Evolutionary conservation across 169 alveolate genomes (phyloP).

Genomic region (Plasmodium yoelii): DNA sequence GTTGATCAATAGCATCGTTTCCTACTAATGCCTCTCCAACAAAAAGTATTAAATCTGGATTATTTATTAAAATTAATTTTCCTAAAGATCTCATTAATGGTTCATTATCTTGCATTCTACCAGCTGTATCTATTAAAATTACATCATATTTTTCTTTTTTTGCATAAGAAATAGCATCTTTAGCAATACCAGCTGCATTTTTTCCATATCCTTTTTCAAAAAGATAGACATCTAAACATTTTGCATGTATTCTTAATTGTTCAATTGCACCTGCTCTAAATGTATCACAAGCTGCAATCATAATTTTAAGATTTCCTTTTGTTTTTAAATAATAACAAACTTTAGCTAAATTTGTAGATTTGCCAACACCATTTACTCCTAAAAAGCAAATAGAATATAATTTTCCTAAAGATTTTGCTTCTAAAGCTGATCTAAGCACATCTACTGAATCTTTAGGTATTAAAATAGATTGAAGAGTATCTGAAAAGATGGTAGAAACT

Average conservation of each 20-base stretch:
- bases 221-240: constrained; percentile 95
- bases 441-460: constrained; percentile 93
- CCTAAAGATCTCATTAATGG: constrained; percentile 98
- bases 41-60: constrained; percentile 97
- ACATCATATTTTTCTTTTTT: constrained; percentile 94
- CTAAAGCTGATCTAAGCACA: constrained; percentile 91
- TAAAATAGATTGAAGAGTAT: constrained; percentile 89
- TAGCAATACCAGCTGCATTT: constrained; percentile 98
- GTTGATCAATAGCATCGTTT: constrained; percentile 99
- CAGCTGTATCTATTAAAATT: constrained; percentile 99
- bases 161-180: constrained; percentile 95
- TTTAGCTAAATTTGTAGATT: constrained; percentile 99
- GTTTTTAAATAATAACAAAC: constrained; percentile 95
- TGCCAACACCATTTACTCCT: constrained; percentile 99
- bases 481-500: constrained; percentile 89
- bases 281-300: constrained; percentile 99
- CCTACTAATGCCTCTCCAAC: constrained; percentile 99
- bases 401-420: constrained; percentile 92
- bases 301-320: constrained; percentile 94
- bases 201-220: constrained; percentile 99
- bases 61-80: constrained; percentile 95
- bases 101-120: constrained; percentile 99
- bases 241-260: constrained; percentile 97
- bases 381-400: constrained; percentile 94
- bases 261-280: constrained; percentile 99